Percentiles rank a stretch among this genome's conserved stretches.
phyloP scores from a whole-genome alignment of 2,329 filamentous ascomycete genomes.

The Coccinonectria pachysandricola region DNA sequence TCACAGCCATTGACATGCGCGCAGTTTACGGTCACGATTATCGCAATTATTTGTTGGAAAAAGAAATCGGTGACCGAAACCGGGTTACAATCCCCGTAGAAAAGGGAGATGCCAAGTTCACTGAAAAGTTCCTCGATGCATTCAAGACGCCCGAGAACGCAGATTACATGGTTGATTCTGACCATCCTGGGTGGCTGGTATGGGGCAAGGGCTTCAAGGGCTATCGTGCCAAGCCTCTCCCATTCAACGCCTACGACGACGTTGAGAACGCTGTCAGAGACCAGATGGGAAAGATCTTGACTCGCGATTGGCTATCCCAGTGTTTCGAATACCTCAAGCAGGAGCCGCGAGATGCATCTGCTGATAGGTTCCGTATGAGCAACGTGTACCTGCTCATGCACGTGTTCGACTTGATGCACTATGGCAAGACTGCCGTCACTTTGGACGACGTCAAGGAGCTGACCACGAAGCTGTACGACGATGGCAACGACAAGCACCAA shows the following conservation, averaged over 20 bases:
- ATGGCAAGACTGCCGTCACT: conserved; percentile 63
- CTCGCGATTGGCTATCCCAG: conserved; percentile 73
- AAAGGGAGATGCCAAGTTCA: conserved; percentile 69
- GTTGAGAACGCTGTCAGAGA: conserved; percentile 63
- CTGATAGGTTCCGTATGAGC: conserved; percentile 83
- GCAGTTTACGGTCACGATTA: conserved; percentile 81
- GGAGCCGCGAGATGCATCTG: conserved; percentile 71
- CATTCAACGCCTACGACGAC: conserved; percentile 65
- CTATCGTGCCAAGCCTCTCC: conserved; percentile 60
- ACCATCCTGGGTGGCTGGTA: conserved; percentile 92
- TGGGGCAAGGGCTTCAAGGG: conserved; percentile 85
- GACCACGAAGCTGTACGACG: conserved; percentile 67
- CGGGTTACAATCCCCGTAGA: conserved; percentile 65
- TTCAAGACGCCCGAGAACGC: conserved; percentile 60
- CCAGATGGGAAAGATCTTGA: conserved; percentile 72
- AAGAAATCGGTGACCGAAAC: conserved; percentile 61
- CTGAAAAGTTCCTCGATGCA: conserved; percentile 61
- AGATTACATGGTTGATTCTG: conserved; percentile 82
- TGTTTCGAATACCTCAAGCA: conserved; percentile 94
- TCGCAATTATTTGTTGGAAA: conserved; percentile 73
- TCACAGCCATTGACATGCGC: conserved; percentile 79
- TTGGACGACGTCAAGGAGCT: conserved; percentile 85
- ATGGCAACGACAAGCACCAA: conserved; percentile 95
- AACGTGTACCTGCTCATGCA: conserved; percentile 82
- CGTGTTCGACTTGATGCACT: conserved; percentile 80